Base-by-base conservation (phyloP, 768 basidiomycete species). In the Albatrellus ellisii region DNA sequence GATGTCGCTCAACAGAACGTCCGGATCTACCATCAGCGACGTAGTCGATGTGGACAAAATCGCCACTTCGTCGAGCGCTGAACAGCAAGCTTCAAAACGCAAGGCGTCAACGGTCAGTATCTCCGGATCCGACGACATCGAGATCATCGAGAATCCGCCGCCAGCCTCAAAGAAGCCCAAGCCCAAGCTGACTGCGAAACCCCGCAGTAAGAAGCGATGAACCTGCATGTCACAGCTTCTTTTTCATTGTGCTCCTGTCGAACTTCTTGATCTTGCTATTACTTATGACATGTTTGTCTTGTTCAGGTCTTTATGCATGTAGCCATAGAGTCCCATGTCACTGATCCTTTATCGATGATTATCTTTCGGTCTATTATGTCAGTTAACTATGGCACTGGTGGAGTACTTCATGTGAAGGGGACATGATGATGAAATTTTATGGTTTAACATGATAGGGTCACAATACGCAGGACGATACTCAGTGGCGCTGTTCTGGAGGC, bases 1-100 rank as follows among this genome's bases (percentile, higher is more conserved):
- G 39, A 54, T 40, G 17, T 42, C 46, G 3, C 28, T 45, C 60
- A 34, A 54, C 58, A 46, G 52, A 59, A 40, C 62, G 57, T 48
- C 68, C 17, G 56, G 44, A 24, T 48, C 58, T 15, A 55, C 52
- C 10, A 42, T 49, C 4, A 48, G 52, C 10, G 57, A 59, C 58
- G 49, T 59, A 53, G 48, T 72, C 69, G 39, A 66, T 57, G 46
- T 69, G 64, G 52, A 72, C 62, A 54, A 44, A 17, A 37, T 45
- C 22, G 46, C 18, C 12, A 47, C 52, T 9, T 47, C 51, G n/a
- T 43, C 49, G 8, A 40, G 49, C 18, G 36, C 39, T 45, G 50
- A 41, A n/a, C 48, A 29, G n/a, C 39, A 36, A 38, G 36, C 32
- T 20, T 38, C 45, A 10, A 85, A 83, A 56, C 66, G 81, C 17